Base-by-base conservation (phyloP, 2,329 filamentous ascomycete species). In the Alternaria angustiovoidea region DNA sequence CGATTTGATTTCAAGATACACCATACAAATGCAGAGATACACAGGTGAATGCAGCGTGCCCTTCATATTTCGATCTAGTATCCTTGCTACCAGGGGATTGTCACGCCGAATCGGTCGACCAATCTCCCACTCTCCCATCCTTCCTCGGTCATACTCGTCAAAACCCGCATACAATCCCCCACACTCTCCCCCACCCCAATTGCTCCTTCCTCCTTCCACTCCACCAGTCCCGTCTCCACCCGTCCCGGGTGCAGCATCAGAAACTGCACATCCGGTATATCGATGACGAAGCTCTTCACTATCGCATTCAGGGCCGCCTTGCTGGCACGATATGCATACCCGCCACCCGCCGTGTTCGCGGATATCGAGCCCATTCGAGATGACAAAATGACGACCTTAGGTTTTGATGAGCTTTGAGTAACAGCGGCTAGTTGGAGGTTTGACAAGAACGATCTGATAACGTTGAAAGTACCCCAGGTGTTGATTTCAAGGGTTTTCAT, bases 251-350 rank as follows among this genome's bases (percentile, higher is more conserved):
- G 82, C 66, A 81, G 66, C 30, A 82, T 58, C 51, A 81, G 68
- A 54, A 81, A 83, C 2, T 64, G 63, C 1, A 82, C 77, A 5
- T 80, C 78, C 0, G 78, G 77, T 14, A 82, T 76, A 73, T 83
- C 82, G 8, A 81, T 69, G 30, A 72, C 76, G 34, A 83, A 79
- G 43, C 77, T 81, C 65, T 78, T 77, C 2, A 83, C 74, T 7
- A 84, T 74, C 6, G 80, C 78, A 61, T 84, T 83, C 36, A 83
- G 65, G 24, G 80, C 82, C 4, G 81, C 81, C 64, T 84, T 83
- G 42, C 76, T 80, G 5, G 81, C 80, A 8, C 82, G 71, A 64
- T 84, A 84, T 11, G 82, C 82, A 62, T 83, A 84, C 2, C 75
- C 81, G 2, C 77, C 76, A 0, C 81, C 82, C 2, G 70, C 69